phyloP scores from a whole-genome alignment of 2,329 filamentous ascomycete genomes.

The Fusarium xyrophilum region DNA sequence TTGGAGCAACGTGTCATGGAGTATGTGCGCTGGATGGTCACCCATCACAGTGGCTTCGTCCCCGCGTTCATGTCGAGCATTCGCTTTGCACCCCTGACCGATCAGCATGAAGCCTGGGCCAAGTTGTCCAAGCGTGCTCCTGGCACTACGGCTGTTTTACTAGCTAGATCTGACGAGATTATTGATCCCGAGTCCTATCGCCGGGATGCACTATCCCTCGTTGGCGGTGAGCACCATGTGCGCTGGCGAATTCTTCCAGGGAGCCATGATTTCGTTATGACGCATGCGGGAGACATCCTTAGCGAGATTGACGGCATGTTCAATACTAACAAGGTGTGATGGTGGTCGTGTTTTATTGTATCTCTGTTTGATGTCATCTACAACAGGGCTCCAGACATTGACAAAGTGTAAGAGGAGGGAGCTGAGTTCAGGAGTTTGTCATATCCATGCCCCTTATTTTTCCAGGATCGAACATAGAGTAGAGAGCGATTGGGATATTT shows the following conservation, averaged over 20 bases:
- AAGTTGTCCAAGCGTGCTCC: conserved; percentile 52
- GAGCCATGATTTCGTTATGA: conserved; percentile 69
- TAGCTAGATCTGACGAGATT: conserved; percentile 60
- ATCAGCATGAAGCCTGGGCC: conserved; percentile 59
- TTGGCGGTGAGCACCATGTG: conserved; percentile 58
- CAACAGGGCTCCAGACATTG: neutral
- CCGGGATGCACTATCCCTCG: conserved; percentile 57
- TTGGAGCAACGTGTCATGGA: conserved; percentile 57
- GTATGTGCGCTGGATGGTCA: conserved; percentile 66
- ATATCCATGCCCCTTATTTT: conserved; percentile 1
- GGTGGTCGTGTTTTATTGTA: neutral
- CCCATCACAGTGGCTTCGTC: conserved; percentile 64
- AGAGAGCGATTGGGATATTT: conserved; percentile 4
- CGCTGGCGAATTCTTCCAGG: conserved; percentile 60
- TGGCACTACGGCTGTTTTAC: conserved; percentile 58
- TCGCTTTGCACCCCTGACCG: conserved; percentile 60
- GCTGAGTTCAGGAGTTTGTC: conserved; percentile 10
- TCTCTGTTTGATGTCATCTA: neutral
- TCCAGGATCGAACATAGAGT: conserved; percentile 16
- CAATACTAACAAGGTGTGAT: conserved; percentile 44
- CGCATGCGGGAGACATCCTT: conserved; percentile 55
- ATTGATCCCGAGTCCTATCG: conserved; percentile 59
- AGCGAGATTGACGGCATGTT: conserved; percentile 56
- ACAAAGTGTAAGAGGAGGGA: conserved; percentile 8
- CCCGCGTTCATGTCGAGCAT: conserved; percentile 66